Base-by-base conservation (phyloP, 176 grass and related monocot genomes). In the Stipa capillata region DNA sequence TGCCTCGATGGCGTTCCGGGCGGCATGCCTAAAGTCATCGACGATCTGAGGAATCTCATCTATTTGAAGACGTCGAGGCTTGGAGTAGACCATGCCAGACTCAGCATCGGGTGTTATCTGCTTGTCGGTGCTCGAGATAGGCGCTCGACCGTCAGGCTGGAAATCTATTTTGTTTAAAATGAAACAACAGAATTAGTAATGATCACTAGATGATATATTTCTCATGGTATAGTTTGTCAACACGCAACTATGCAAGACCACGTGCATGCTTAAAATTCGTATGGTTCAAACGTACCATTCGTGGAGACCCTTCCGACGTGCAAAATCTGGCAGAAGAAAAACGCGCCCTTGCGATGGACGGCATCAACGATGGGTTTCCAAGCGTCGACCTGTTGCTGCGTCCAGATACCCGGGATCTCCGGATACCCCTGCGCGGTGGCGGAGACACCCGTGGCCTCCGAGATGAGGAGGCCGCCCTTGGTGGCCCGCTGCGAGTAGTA, bases 361-460 rank as follows among this genome's bases (percentile, higher is more conserved):
- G 84, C 88, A 24, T 91, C 84, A 3, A 91, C 80, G 44, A 91
- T 84, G 1, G 89, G 79, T 15, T 87, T 87, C 89, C 89, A 91
- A 0, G 85, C 89, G 6, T 78, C 71, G n/a, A 84, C 11, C 45
- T 89, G 81, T 37, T 85, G 41, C 56, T 6, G 32, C 20, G 21
- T 80, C 56, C 35, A 89, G 40, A 89, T 69, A 20, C 75, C 85
- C 4, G 85, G 79, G 0, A 31, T 78, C 28, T 85, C 67, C 16
- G 57, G 50, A 29, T 55, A 90, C 0, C 87, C 87, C 31, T 86
- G 78, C 17, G 83, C 78, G 21, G 87, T 78, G 41, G 42, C 8
- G 5, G 87, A 90, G 5, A 90, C 44, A 0, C 27, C 83, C 0
- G 87, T 81, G 55, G 72, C 83, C 76, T 90, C 83, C 2, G 83